Conservation (phyloP, 176 grass and related monocot species). For the Ensete glaucum region DNA sequence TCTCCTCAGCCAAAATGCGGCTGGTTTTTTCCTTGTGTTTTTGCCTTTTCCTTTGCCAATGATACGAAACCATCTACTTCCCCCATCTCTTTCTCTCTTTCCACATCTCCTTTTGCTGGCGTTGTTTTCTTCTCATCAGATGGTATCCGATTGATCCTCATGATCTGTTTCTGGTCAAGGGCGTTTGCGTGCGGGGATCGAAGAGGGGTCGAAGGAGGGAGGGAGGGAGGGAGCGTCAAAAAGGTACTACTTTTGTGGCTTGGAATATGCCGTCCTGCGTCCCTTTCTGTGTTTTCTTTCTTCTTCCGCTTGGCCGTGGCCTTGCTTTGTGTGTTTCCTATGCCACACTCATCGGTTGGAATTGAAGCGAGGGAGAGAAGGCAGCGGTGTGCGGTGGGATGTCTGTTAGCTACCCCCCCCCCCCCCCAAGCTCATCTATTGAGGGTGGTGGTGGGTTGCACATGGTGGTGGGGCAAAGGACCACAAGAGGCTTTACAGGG, state of each 20-base stretch:
- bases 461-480: too few species aligned
- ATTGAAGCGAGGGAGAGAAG: too few species aligned
- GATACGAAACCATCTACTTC: too few species aligned
- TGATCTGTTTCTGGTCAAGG: not conserved
- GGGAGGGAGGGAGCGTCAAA: not conserved
- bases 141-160: not conserved
- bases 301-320: not conserved
- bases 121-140: not conserved
- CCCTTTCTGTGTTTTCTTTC: not conserved
- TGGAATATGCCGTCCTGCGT: not conserved
- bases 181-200: constrained; percentile 2
- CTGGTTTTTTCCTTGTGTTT: not conserved
- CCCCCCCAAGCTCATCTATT: too few species aligned
- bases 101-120: not conserved
- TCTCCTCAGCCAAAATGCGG: not conserved
- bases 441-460: too few species aligned
- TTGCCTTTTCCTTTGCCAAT: too few species aligned
- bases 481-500: too few species aligned
- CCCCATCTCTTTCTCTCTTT: too few species aligned
- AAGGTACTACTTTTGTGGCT: not conserved
- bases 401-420: too few species aligned
- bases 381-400: too few species aligned
- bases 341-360: too few species aligned
- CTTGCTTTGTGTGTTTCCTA: not conserved
- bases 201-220: not conserved